Evolutionary conservation across 805 yeast species (phyloP), one percentile per base, ranked within the genome.

Genomic region (Ogataea pignaliae): DNA sequence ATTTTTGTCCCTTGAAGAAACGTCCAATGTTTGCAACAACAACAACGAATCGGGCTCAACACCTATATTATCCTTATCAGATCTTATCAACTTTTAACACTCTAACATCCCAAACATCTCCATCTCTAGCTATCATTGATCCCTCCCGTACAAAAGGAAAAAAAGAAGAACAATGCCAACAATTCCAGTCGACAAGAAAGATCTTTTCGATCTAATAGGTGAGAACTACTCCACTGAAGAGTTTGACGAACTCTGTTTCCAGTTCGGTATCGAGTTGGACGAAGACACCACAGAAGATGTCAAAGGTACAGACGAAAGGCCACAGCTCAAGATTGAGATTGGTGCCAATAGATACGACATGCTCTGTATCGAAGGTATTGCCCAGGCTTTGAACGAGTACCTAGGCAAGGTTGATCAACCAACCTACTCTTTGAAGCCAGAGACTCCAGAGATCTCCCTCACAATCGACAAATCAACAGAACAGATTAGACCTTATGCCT

Each of bases 331-430:
- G 71, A 88, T 93, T 60, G 99, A 93, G 67, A 83, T 95, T 52
- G 97, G 97, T 46, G 99, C 99, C 50, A 93, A 93, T 71, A 85
- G 99, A 75, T 95, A 93, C 63, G 99, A 93, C 66, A 81, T 93
- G 90, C 80, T 93, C 53, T 95, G 99, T 73, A 85, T 89, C 56
- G 99, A 93, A 70, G 99, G 99, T 62, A 89, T 93, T 66, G 89
- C 97, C 1, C 95, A 88, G 62, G 91, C 98, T 1, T 73, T 93
- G 62, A 89, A 89, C 60, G 95, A 90, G 64, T 93, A 87, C 62
- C 73, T 91, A 57, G 96, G 95, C 32, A 79, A 78, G 47, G 56
- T 65, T 6, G 62, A 68, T 39, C 72, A 85, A 36, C 97, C 99
- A 41, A 65, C 69, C 29, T 91, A 77, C 73, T 78, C 69, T 41